A percentile compares a stretch with the other conserved stretches of the same genome.
Evolutionary conservation across 257 asterid genomes (phyloP).

Genomic region (Cruciata laevipes): DNA sequence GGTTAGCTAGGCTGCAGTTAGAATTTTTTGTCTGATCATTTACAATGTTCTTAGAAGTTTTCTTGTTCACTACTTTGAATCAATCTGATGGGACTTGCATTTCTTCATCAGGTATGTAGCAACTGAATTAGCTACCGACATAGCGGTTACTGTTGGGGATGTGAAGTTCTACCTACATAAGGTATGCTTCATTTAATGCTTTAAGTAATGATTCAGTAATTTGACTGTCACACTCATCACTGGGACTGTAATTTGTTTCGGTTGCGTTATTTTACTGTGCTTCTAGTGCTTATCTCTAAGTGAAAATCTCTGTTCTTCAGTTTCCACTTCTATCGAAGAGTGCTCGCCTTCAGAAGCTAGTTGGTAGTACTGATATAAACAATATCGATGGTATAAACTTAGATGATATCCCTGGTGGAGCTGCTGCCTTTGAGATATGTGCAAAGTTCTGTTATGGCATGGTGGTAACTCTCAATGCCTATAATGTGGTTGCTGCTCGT

Average conservation of each 20-base stretch:
- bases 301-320: conserved; percentile 27
- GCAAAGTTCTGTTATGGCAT: conserved; percentile 85
- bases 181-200: conserved; percentile 21
- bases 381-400: conserved; percentile 40
- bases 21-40: background rate
- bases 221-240: background rate
- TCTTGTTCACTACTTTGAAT: background rate
- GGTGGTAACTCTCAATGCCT: conserved; percentile 73
- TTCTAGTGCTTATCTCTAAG: background rate
- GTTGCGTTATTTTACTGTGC: background rate
- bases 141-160: conserved; percentile 36
- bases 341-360: conserved; percentile 55
- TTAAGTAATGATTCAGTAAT: too few species aligned
- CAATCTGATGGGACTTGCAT: conserved; percentile 1
- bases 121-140: conserved; percentile 38
- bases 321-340: conserved; percentile 80
- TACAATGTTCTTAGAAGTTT: background rate
- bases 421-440: conserved; percentile 76
- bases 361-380: conserved; percentile 32
- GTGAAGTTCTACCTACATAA: conserved; percentile 46
- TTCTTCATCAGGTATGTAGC: conserved; percentile 46
- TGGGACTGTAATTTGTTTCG: too few species aligned
- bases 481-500: conserved; percentile 71
- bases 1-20: background rate
- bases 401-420: conserved; percentile 75